Base-by-base conservation (phyloP, 306 rosid species). In the Rosa multiflora region DNA sequence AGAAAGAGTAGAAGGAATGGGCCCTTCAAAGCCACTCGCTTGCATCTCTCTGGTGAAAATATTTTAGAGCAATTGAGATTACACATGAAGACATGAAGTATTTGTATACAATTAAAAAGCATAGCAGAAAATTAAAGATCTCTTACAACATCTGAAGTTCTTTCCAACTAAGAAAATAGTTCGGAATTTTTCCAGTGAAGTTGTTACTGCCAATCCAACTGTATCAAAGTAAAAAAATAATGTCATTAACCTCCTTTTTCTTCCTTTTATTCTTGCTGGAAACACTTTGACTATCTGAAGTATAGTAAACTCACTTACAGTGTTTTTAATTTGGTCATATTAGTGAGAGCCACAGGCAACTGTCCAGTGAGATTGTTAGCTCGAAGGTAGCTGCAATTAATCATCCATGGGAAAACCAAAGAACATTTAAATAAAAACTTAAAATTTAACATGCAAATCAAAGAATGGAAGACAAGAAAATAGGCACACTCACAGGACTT, bases 151-250 rank as follows among this genome's bases (percentile, higher is more conserved):
- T 72, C 43, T 39, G 6, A 0, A 84, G 76, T 13, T 46, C 32
- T 76, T 67, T 72, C 84, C 76, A 80, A 39, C 61, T 64, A 5
- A 0, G 72, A 40, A 76, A 75, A 66, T 72, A 62, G 17, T 80
- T 15, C 0, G 87, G 87, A 14, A 84, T 72, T 67, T 43, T 84
- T 67, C 87, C 82, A 3, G 23, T 67, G 76, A 84, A 80, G 79
- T 84, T 80, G 74, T 84, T 84, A 12, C 87, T 48, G 40, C 81
- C 81, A 43, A 84, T 66, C 78, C 81, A 72, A 53, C 84, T 80
- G 81, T 29, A 49, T 3, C 23, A 59, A 55, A 18, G 23, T 55
- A 6, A 20, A 18, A 7, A 55, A 55, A 5, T 10, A 55, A 5
- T 55, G 23, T 20, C 26, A 55, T 55, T n/a, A 20, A 20, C 62